Conservation (phyloP, 257 asterid species). For the Gentiana macrophylla region DNA sequence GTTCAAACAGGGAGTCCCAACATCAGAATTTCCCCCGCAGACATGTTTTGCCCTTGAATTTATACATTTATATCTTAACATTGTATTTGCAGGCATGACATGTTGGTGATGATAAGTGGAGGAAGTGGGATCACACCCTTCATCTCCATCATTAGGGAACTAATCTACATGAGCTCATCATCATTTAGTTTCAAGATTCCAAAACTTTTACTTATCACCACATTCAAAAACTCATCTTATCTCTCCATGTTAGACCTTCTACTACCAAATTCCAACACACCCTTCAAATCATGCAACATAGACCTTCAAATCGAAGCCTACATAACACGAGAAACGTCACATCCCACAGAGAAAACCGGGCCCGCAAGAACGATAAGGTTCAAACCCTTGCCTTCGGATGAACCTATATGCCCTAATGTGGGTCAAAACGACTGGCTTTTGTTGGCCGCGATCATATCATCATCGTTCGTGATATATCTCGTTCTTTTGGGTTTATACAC, state of each 20-base stretch:
- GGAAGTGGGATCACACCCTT: slow-evolving; percentile 98
- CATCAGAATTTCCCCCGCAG: no score
- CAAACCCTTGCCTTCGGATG: slow-evolving; percentile 51
- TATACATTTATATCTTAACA: no score
- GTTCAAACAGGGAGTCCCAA: no score
- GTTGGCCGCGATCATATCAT: slow-evolving; percentile 78
- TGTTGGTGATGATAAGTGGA: slow-evolving; percentile 83
- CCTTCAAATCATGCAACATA: slow-evolving; percentile 31
- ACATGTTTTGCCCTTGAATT: neutral
- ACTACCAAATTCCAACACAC: slow-evolving; percentile 38
- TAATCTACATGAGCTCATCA: slow-evolving; percentile 40
- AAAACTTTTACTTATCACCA: slow-evolving; percentile 40
- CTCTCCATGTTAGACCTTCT: slow-evolving; percentile 71
- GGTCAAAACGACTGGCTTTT: slow-evolving; percentile 89
- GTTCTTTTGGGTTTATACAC: slow-evolving; percentile 52
- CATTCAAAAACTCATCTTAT: slow-evolving; percentile 64
- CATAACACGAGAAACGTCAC: slow-evolving; percentile 55
- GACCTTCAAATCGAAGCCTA: slow-evolving; percentile 78
- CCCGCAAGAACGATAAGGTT: slow-evolving; percentile 37
- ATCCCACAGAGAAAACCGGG: slow-evolving; percentile 23
- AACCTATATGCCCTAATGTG: slow-evolving; percentile 49
- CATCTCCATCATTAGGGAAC: slow-evolving; percentile 74
- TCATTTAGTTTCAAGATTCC: slow-evolving; percentile 41
- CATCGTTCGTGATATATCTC: slow-evolving; percentile 61
- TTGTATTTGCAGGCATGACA: slow-evolving; percentile 50